phyloP scores from a whole-genome alignment of 805 yeast species.

The Monosporozyma yasuniensis region DNA sequence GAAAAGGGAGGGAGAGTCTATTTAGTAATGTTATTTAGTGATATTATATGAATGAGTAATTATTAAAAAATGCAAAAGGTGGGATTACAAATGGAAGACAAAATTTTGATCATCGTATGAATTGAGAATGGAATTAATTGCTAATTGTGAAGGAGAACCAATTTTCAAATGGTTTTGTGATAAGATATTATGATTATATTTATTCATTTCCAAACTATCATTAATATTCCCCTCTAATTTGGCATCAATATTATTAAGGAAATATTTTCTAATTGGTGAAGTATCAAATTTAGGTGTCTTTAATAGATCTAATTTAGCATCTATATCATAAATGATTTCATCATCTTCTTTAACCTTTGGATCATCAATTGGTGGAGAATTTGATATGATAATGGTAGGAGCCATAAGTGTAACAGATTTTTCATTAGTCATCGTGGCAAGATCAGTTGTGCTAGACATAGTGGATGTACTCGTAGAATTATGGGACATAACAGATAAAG shows the following conservation, averaged over 20 bases:
- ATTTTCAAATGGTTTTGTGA: background rate
- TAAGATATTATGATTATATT: background rate
- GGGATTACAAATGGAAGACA: background rate
- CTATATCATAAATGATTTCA: slow-evolving; percentile 7
- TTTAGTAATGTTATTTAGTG: background rate
- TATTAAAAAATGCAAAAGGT: background rate
- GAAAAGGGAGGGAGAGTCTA: background rate
- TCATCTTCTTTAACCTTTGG: background rate
- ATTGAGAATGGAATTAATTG: background rate
- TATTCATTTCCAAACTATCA: background rate
- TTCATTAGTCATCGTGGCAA: background rate
- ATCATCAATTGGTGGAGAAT: background rate
- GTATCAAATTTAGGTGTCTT: slow-evolving; percentile 9
- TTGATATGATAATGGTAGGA: background rate
- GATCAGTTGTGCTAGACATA: background rate
- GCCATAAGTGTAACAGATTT: background rate
- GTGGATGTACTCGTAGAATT: background rate
- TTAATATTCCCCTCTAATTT: background rate
- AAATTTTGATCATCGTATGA: background rate
- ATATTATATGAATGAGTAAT: too few relatives aligned
- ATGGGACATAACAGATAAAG: background rate
- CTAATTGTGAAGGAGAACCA: background rate
- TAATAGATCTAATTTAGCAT: slow-evolving; percentile 8
- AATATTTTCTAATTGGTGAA: slow-evolving; percentile 1
- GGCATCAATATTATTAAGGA: background rate